Evolutionary conservation across 2,329 filamentous ascomycete genomes (phyloP).

Genomic region (Diplodia seriata): DNA sequence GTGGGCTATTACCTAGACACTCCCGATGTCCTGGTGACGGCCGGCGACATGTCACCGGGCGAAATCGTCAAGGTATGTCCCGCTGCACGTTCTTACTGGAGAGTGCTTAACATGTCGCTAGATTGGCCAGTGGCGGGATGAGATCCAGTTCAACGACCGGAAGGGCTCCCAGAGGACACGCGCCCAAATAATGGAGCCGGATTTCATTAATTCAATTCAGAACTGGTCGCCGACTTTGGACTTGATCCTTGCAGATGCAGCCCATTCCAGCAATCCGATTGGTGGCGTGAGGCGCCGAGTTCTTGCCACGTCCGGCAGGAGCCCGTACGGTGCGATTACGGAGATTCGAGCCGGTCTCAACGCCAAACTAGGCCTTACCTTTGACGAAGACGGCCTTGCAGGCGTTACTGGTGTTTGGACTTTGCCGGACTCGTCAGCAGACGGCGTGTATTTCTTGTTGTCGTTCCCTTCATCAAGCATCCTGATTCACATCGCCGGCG

Average conservation of each 20-base stretch:
- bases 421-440: slow-evolving; percentile 38
- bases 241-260: slow-evolving; percentile 43
- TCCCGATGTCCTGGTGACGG: slow-evolving; percentile 79
- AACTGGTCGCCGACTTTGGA: slow-evolving; percentile 66
- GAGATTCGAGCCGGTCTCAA: slow-evolving; percentile 54
- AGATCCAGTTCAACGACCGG: slow-evolving; percentile 36
- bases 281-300: slow-evolving; percentile 38
- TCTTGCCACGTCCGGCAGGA: slow-evolving; percentile 52
- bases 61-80: slow-evolving; percentile 72
- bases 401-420: slow-evolving; percentile 50
- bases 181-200: slow-evolving; percentile 50
- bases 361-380: slow-evolving; percentile 42
- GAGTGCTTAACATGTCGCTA: slow-evolving; percentile 8
- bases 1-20: slow-evolving; percentile 64
- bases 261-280: slow-evolving; percentile 16
- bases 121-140: slow-evolving; percentile 31
- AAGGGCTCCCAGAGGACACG: slow-evolving; percentile 52
- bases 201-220: slow-evolving; percentile 66
- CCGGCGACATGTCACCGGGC: slow-evolving; percentile 79
- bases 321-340: slow-evolving; percentile 53
- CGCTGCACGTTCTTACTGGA: slow-evolving; percentile 13
- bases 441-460: slow-evolving; percentile 47
- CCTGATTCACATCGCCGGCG: slow-evolving; percentile 41
- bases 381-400: slow-evolving; percentile 40
- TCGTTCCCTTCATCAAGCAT: slow-evolving; percentile 45